Base-by-base conservation (phyloP, 805 yeast genomes). In the Saccharomycopsis fibuligera region DNA sequence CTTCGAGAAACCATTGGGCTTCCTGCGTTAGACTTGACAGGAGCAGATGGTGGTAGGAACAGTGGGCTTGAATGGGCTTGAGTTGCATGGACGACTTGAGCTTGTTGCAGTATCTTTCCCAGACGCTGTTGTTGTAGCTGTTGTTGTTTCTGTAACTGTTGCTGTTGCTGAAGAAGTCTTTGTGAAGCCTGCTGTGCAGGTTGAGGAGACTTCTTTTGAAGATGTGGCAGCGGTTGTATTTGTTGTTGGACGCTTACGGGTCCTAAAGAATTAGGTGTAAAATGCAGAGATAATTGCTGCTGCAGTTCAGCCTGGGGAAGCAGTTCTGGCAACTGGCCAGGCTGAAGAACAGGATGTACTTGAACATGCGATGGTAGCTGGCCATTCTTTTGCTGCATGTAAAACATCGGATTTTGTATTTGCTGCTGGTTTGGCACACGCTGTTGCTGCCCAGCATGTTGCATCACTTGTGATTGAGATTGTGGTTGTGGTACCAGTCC, bases 81-180 rank as follows among this genome's bases (percentile, higher is more conserved):
- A 31, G 12, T 5, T 24, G 35, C 5, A 10, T 6, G 44, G 31
- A 14, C 23, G 8, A 36, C 43, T 27, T 36, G 42, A 44, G 41
- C 29, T 35, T 31, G 30, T 23, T 45, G 39, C 16, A 37, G 25
- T 27, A 25, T n/a, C 16, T 21, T 37, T 4, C 31, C 31, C 12
- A 12, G 10, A 27, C 8, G 31, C 12, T 40, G 43, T 16, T 42
- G 45, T 14, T 30, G 14, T 19, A n/a, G 8, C 16, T 42, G 37
- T n/a, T 36, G 48, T 12, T 36, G 47, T 35, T 43, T 39, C 12
- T n/a, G 41, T 38, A 3, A 24, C 14, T 16, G 48, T 12, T 36
- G 36, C 19, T 36, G 35, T 37, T 30, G 31, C 9, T 10, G 5
- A 19, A 2, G 6, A 3, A 25, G 27, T 21, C 35, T 41, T 21